Base-by-base conservation (phyloP, 2,329 filamentous ascomycete genomes). In the Coleophoma cylindrospora region DNA sequence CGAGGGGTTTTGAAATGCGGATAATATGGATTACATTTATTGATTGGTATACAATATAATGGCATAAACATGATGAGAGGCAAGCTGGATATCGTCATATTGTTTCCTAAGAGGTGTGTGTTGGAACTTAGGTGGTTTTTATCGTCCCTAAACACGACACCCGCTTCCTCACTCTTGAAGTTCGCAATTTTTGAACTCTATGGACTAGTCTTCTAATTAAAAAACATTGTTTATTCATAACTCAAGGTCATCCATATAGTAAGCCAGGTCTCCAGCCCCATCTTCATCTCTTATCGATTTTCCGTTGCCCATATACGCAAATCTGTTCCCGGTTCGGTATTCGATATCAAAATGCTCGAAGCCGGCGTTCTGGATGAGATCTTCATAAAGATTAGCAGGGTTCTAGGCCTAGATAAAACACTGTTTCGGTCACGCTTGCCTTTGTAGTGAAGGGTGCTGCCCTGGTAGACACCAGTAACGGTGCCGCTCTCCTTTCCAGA, bases 291-390 rank as follows among this genome's bases (percentile, higher is more conserved):
- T 45, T 13, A 22, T 21, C 17, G 17, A 40, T 14, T 8, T n/a
- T 2, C 47, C 47, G 22, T 49, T 49, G 21, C 45, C 45, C 36
- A 48, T 37, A 56, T 61, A 71, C 0, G 60, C 54, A 46, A 70
- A 50, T 21, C 43, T 37, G 34, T 50, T 50, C 11, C 19, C n/a
- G 8, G 34, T 32, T 17, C 45, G 37, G 21, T 37, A 48, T 11
- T 38, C 27, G 33, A 48, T 32, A 32, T 48, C 45, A 34, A 48
- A 48, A 14, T 48, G 36, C 19, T 48, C 45, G 19, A 40, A 40
- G 15, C 45, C 45, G 3, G 38, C 17, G 40, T 40, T 41, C 33
- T 48, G 21, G n/a, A 48, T 6, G 22, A 43, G 40, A 43, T 43
- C 40, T 43, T 22, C 14, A 33, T 22, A 17, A 22, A 9, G 8